Percentiles rank a stretch among this genome's conserved stretches.
Conservation (phyloP, 306 rosid species). For the Glycine soja region DNA sequence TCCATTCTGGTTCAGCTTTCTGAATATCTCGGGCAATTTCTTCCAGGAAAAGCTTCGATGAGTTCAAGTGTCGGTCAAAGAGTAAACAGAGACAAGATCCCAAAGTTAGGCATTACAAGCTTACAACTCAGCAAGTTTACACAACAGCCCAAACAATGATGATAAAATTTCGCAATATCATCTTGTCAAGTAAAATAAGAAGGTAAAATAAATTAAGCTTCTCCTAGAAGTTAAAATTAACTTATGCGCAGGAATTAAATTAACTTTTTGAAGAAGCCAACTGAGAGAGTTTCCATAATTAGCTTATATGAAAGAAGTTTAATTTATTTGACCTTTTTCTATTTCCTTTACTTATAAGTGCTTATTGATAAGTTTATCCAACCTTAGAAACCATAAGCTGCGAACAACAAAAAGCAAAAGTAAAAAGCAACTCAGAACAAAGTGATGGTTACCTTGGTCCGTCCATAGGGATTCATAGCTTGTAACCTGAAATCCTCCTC, state of each 20-base stretch:
- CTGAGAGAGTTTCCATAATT: too few species aligned
- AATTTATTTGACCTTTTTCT: neutral
- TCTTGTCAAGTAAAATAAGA: neutral
- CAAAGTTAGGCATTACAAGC: slow-evolving; percentile 6
- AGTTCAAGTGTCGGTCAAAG: neutral
- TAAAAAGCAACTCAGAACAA: neutral
- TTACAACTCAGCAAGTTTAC: neutral
- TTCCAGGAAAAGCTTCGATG: slow-evolving; percentile 80
- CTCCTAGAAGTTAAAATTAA: too few species aligned
- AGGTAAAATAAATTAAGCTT: neutral
- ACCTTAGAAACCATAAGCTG: neutral
- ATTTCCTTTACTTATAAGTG: neutral
- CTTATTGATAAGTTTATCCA: neutral
- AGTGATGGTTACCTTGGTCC: slow-evolving; percentile 71
- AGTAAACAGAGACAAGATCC: slow-evolving; percentile 15
- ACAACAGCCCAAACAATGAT: neutral
- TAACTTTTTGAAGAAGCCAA: too few species aligned
- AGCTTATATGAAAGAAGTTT: neutral
- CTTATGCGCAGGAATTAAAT: too few species aligned
- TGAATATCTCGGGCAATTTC: slow-evolving; percentile 88
- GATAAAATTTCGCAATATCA: neutral
- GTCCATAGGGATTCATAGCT: slow-evolving; percentile 92
- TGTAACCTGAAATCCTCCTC: slow-evolving; percentile 75
- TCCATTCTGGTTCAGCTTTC: slow-evolving; percentile 89
- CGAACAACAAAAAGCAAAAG: neutral